Evolutionary conservation across 768 basidiomycete species (phyloP), one percentile per base, ranked within the genome.

Genomic region (Lactarius indigo): DNA sequence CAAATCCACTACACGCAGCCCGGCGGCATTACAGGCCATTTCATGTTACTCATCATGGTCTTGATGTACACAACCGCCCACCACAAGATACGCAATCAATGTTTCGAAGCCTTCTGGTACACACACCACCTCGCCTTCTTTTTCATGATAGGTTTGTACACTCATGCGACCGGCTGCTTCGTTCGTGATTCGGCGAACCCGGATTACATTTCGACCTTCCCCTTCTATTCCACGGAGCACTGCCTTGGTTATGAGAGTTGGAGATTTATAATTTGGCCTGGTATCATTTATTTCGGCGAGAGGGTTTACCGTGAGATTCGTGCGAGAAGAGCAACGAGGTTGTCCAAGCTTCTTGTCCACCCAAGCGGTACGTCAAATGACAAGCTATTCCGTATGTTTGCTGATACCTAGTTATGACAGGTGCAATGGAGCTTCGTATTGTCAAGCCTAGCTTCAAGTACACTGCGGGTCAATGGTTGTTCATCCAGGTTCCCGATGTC

Each of bases 91-190:
- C 90, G 95, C 71, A 77, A 84, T 67, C 92, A 94, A 77, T 92
- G 88, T 80, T 97, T 96, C 77, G 95, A 98, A 76, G 92, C 86
- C 1, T 98, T 98, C 82, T 96, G 94, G 94, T 96, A 95, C 76
- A 95, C 94, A 39, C 95, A 96, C 70, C 95, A 96, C 71, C 85
- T 95, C 47, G 92, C 92, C 13, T 93, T 95, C 83, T 92, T 95
- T 80, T 95, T 96, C 80, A 92, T 96, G 87, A 80, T 96, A 68
- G 91, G 86, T 37, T 85, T 97, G 57, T 96, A 91, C 78, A 84
- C 91, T 26, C 94, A 96, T 75, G 94, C 94, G 10, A 90, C 90
- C 63, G 94, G 95, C 5, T 98, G 95, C 78, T 98, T 98, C 78
- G 95, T 98, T 65, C 93, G 95, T 57, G 93, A 94, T 75, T 81